Base-by-base conservation (phyloP, 106 monocot species). In the Narthecium ossifragum region DNA sequence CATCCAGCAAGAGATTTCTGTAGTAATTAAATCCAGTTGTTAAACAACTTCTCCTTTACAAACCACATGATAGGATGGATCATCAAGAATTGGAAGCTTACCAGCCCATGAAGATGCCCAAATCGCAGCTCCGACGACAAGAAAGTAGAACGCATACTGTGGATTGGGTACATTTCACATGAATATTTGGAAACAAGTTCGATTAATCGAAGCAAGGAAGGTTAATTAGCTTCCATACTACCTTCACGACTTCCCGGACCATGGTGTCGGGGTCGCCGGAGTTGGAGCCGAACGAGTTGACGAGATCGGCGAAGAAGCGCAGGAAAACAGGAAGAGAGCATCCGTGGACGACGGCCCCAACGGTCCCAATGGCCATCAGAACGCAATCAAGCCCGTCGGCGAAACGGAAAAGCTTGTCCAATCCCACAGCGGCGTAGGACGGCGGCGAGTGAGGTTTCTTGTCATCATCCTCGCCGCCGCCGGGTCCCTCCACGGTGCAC, bases 1-100 rank as follows among this genome's bases (percentile, higher is more conserved):
- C 86, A 96, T 96, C 94, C 94, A 96, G 78, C 94, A 96, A 0
- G 94, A 90, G 70, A 96, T 96, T 84, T 96, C 93, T 80, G 67
- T 61, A 4, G n/a, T 6, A 40, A 56, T 17, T 18, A 43, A 13
- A 17, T 2, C 10, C 10, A 43, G 11, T 41, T 14, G 7, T 2
- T 11, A 0, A 43, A 43, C 14, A 43, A 6, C 36, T 6, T 37
- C 36, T 37, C 36, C 36, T 37, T 37, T 17, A 43, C 0, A 43
- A 43, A 2, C 43, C 43, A 43, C 9, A 43, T 43, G n/a, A n/a
- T n/a, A n/a, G n/a, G n/a, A n/a, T n/a, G n/a, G n/a, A n/a, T n/a
- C n/a, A n/a, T 13, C 43, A 43, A 43, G 43, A 43, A 43, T 9
- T 39, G 6, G 43, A 55, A 51, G 7, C 64, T 69, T 52, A 85